A percentile compares a stretch with the other conserved stretches of the same genome.
These are phyloP conservation scores for Periconia macrospinosa DNA, from an alignment of 2,329 filamentous ascomycete species.

Conservation along the genomic window DNA sequence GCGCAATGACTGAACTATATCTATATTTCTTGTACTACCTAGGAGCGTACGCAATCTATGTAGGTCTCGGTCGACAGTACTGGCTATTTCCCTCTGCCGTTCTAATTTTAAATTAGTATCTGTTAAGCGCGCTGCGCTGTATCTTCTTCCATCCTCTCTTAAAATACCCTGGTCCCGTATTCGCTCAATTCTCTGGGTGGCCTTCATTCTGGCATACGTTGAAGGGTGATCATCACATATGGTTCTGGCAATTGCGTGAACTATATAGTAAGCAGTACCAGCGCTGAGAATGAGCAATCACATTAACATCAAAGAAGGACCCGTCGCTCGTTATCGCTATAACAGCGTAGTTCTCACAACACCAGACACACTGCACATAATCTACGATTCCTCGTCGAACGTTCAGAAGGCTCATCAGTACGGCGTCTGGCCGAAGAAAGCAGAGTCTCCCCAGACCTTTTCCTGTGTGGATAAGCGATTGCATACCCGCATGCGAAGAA, in stretches of 20 bases:
- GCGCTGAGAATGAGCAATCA: not conserved
- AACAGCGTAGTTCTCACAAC: constrained; percentile 6
- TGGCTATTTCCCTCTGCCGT: no score
- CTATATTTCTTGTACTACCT: no score
- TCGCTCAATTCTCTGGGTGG: constrained; percentile 5
- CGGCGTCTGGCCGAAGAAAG: constrained; percentile 1
- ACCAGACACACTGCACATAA: constrained; percentile 2
- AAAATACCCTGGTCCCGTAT: constrained; percentile 9
- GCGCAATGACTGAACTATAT: no score
- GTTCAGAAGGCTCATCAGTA: not conserved
- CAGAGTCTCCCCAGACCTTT: constrained; percentile 7
- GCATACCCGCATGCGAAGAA: constrained; percentile 9
- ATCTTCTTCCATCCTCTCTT: constrained; percentile 15
- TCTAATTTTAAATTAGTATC: not conserved
- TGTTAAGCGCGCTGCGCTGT: constrained; percentile 3
- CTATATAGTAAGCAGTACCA: constrained; percentile 9
- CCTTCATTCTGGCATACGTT: constrained; percentile 15
- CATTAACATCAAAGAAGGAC: not conserved
- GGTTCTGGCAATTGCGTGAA: constrained; percentile 14
- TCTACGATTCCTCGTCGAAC: constrained; percentile 7
- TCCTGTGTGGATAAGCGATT: not conserved
- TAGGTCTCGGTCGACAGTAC: no score
- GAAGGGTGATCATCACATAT: constrained; percentile 15
- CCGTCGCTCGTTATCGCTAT: constrained; percentile 6
- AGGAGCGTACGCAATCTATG: no score